Evolutionary conservation across 768 basidiomycete species (phyloP).

Genomic region (Lactarius indigo): DNA sequence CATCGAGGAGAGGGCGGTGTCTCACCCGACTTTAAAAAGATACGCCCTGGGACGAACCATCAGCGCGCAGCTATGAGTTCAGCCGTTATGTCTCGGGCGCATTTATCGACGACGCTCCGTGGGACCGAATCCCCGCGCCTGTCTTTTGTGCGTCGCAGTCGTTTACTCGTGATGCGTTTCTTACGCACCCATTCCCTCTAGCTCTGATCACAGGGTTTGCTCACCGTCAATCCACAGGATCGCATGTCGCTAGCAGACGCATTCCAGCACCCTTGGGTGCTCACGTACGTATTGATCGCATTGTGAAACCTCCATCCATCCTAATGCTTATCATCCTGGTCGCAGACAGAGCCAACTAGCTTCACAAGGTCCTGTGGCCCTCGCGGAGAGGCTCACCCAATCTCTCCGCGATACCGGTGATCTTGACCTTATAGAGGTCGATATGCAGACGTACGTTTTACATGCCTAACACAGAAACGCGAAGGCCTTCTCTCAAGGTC

Average conservation of each 20-base stretch:
- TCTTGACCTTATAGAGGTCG: constrained; percentile 65
- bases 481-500: background rate
- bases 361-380: constrained; percentile 42
- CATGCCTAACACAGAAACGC: background rate
- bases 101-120: constrained; percentile 73
- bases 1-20: background rate
- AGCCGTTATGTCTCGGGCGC: constrained; percentile 68
- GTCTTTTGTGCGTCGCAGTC: constrained; percentile 56
- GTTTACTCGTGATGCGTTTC: background rate
- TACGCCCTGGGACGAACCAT: constrained; percentile 98
- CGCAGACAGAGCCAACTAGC: constrained; percentile 69
- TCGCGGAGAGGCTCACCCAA: constrained; percentile 71
- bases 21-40: constrained; percentile 46
- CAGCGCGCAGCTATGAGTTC: constrained; percentile 73
- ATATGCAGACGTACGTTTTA: constrained; percentile 38
- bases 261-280: constrained; percentile 67
- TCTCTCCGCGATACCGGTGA: constrained; percentile 69
- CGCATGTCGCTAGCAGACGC: constrained; percentile 63
- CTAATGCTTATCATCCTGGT: background rate
- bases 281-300: constrained; percentile 44
- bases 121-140: constrained; percentile 58
- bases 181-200: constrained; percentile 32
- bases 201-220: constrained; percentile 73
- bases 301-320: background rate
- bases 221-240: constrained; percentile 64